These are phyloP conservation scores for Lentinula sp. DNA, from an alignment of 768 basidiomycete genomes.

Conservation along the genomic window DNA sequence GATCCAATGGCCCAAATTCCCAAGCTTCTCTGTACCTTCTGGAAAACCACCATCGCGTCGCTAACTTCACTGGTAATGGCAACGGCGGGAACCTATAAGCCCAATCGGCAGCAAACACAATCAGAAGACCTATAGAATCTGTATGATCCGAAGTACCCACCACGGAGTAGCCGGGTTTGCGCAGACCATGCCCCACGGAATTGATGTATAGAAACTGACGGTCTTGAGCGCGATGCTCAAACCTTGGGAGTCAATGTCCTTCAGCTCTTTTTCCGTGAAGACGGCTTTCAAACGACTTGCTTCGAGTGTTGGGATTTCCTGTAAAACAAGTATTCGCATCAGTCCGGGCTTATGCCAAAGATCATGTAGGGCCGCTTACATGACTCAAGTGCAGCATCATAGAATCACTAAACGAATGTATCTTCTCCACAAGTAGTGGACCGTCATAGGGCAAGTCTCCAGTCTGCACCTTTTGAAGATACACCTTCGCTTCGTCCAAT, in stretches of 20 bases:
- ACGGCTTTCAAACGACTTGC: conserved; percentile 14
- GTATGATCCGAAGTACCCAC: conserved; percentile 15
- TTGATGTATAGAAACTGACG: no score
- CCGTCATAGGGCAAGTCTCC: no score
- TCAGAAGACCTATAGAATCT: conserved; percentile 7
- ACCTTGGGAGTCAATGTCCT: no score
- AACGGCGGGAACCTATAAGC: conserved; percentile 17
- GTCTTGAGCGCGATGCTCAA: no score
- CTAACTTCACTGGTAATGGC: conserved; percentile 18
- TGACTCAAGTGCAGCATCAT: conserved; percentile 21
- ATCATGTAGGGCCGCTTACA: conserved; percentile 9
- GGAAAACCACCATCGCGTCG: conserved; percentile 17
- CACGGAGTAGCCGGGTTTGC: conserved; percentile 15
- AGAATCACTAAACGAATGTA: conserved; percentile 20
- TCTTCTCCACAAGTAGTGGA: conserved; percentile 8
- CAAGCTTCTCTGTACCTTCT: conserved; percentile 21
- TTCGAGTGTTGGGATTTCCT: conserved; percentile 23
- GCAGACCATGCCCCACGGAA: no score
- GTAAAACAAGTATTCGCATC: no score
- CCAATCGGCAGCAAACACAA: conserved; percentile 6
- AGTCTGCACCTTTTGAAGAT: conserved; percentile 46
- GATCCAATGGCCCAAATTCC: conserved; percentile 23
- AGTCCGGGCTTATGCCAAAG: not conserved
- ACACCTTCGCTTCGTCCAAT: conserved; percentile 16
- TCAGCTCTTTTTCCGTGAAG: no score